Base-by-base conservation (phyloP, 495 filamentous ascomycete genomes). In the Stereocaulon alpinum region DNA sequence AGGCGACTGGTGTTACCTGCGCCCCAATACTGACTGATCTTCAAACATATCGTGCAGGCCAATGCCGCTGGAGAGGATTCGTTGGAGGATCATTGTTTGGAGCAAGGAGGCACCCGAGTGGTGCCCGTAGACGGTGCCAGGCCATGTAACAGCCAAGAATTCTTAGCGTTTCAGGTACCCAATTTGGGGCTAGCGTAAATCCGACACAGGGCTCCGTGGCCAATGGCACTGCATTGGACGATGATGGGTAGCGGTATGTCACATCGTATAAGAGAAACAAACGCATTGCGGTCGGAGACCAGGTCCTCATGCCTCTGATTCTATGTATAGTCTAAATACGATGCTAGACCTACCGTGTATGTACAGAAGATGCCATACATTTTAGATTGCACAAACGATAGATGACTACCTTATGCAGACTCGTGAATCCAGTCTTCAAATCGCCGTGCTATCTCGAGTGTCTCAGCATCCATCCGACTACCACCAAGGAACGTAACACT, bases 401-500 rank as follows among this genome's bases (percentile, higher is more conserved):
- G 7, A 34, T 11, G 27, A 32, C 27, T 50, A 58, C 41, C n/a
- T n/a, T n/a, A n/a, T n/a, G 45, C 32, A 30, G 34, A 49, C 18
- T 30, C 4, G 37, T 29, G 34, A 3, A 58, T 50, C 22, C 48
- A 29, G 7, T 49, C 45, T 22, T 84, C 80, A 65, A 82, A 81
- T 24, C 74, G 64, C 22, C 66, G 69, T 12, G 81, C 81, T 56
- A 83, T 76, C 40, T 77, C 79, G 29, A 85, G 64, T 6, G 81
- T 68, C 66, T 76, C 76, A 18, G 75, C 78, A 73, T 86, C 82
- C 61, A 68, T 72, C 27, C 81, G 78, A 40, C 72, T 73, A 3
- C 75, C 78, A 4, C 77, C 78, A 12, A 86, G 67, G 44, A 87
- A 74, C 4, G 83, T 86, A 15, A 86, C 77, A 12, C 81, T 80